These are phyloP conservation scores for Grigorovia yakushimaensis DNA, from an alignment of 805 yeast genomes.

Conservation along the genomic window DNA sequence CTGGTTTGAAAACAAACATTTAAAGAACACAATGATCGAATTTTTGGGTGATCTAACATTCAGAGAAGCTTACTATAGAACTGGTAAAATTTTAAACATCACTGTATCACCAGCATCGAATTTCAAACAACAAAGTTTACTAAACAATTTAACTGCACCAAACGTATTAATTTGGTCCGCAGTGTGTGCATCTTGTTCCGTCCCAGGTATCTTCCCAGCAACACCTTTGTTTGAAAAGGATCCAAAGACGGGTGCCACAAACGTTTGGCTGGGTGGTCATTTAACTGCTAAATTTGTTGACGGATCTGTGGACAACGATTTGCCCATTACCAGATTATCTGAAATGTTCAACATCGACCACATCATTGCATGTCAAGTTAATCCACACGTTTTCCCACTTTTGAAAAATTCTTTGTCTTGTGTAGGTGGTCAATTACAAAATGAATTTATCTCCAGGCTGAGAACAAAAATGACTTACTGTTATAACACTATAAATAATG, in stretches of 20 bases:
- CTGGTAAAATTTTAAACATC: slow-evolving; percentile 86
- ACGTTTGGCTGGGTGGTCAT: slow-evolving; percentile 68
- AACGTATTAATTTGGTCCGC: slow-evolving; percentile 80
- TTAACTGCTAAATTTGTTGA: slow-evolving; percentile 72
- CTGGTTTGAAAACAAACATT: slow-evolving; percentile 68
- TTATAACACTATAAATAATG: slow-evolving; percentile 55
- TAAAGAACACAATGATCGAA: slow-evolving; percentile 62
- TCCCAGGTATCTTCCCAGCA: slow-evolving; percentile 87
- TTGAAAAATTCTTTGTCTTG: slow-evolving; percentile 56
- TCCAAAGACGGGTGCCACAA: slow-evolving; percentile 56
- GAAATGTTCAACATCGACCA: slow-evolving; percentile 98
- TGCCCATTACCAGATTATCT: slow-evolving; percentile 80
- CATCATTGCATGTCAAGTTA: slow-evolving; percentile 94
- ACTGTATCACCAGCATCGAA: slow-evolving; percentile 88
- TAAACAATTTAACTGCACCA: slow-evolving; percentile 74
- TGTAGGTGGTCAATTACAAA: slow-evolving; percentile 61
- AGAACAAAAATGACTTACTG: slow-evolving; percentile 43
- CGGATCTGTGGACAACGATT: slow-evolving; percentile 91
- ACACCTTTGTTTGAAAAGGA: slow-evolving; percentile 78
- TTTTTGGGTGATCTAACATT: slow-evolving; percentile 87
- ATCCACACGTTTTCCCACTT: slow-evolving; percentile 90
- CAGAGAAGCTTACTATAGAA: slow-evolving; percentile 87
- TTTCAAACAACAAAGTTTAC: slow-evolving; percentile 81
- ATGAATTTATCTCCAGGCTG: slow-evolving; percentile 45
- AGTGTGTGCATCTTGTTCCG: slow-evolving; percentile 86